Evolutionary conservation across 805 yeast species (phyloP).

Genomic region (Candida wancherniae): DNA sequence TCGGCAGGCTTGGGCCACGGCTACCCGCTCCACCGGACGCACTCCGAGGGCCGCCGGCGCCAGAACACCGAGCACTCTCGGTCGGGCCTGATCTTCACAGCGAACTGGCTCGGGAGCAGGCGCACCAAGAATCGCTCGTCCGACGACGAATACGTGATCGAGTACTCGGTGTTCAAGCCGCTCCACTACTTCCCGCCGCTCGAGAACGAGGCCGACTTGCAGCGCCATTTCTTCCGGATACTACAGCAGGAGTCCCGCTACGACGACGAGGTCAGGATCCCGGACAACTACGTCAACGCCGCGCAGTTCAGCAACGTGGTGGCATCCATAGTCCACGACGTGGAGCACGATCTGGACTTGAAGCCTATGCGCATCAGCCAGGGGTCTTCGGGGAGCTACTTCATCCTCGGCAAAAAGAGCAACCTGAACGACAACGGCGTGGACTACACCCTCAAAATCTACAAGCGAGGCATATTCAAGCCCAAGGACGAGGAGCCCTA

Average conservation of each 20-base stretch:
- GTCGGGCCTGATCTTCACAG: no score
- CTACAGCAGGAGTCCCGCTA: slow-evolving; percentile 11
- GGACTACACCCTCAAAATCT: slow-evolving; percentile 5
- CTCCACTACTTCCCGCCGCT: slow-evolving; percentile 14
- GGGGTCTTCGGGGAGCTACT: slow-evolving; percentile 72
- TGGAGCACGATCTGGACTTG: slow-evolving; percentile 34
- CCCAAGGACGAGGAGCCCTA: slow-evolving; percentile 81
- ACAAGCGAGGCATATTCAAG: slow-evolving; percentile 58
- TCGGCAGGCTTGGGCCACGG: no score
- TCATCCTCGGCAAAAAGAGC: slow-evolving; percentile 27
- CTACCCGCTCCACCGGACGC: no score
- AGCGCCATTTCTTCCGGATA: slow-evolving; percentile 11
- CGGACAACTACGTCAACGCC: slow-evolving; percentile 20
- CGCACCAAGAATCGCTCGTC: slow-evolving; percentile 11
- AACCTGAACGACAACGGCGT: slow-evolving; percentile 13
- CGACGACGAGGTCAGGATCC: slow-evolving; percentile 13
- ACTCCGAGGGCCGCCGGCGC: no score
- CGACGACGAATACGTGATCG: slow-evolving; percentile 37
- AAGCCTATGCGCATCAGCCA: slow-evolving; percentile 52
- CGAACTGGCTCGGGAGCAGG: no score
- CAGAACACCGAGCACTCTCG: no score
- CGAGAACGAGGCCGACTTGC: slow-evolving; percentile 15
- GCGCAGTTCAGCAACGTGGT: slow-evolving; percentile 38
- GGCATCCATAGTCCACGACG: slow-evolving; percentile 40
- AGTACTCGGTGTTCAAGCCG: slow-evolving; percentile 52